Evolutionary conservation across 352 stramenopile species (phyloP).

Genomic region (Thraustotheca clavata): DNA sequence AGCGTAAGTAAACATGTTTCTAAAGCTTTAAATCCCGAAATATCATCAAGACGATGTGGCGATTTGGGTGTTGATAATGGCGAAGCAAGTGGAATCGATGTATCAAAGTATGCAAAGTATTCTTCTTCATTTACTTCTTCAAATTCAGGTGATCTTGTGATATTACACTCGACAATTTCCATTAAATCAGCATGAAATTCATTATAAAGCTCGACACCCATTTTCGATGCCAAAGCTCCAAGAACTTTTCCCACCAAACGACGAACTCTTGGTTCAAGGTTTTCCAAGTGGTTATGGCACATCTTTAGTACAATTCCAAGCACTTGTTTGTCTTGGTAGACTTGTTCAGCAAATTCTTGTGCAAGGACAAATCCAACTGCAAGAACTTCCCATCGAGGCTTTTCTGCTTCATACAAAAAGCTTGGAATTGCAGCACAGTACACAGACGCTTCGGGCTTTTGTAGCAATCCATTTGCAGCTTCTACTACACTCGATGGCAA

Average conservation of each 20-base stretch:
- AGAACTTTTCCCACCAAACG: constrained; percentile 65
- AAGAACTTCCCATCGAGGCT: constrained; percentile 60
- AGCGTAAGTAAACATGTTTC: constrained; percentile 88
- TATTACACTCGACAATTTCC: constrained; percentile 62
- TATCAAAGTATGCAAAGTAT: constrained; percentile 35
- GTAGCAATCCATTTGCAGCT: constrained; percentile 32
- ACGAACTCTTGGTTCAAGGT: constrained; percentile 78
- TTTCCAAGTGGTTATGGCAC: constrained; percentile 56
- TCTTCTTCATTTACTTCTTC: constrained; percentile 69
- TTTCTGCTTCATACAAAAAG: constrained; percentile 15
- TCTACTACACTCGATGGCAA: constrained; percentile 33
- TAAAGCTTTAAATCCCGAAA: constrained; percentile 93
- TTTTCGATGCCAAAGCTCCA: constrained; percentile 50
- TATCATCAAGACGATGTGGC: constrained; percentile 89
- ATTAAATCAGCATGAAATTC: constrained; percentile 65
- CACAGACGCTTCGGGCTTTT: constrained; percentile 3
- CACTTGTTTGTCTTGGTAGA: constrained; percentile 29
- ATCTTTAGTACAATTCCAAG: constrained; percentile 26
- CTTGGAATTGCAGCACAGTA: constrained; percentile 17
- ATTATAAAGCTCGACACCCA: constrained; percentile 43
- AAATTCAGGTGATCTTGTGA: constrained; percentile 69
- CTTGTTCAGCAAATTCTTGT: constrained; percentile 26
- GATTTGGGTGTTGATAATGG: constrained; percentile 66
- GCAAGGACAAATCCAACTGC: constrained; percentile 54
- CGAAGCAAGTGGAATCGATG: constrained; percentile 72